Base-by-base conservation (phyloP, 169 alveolate genomes). In the Cryptosporidium parvum region DNA sequence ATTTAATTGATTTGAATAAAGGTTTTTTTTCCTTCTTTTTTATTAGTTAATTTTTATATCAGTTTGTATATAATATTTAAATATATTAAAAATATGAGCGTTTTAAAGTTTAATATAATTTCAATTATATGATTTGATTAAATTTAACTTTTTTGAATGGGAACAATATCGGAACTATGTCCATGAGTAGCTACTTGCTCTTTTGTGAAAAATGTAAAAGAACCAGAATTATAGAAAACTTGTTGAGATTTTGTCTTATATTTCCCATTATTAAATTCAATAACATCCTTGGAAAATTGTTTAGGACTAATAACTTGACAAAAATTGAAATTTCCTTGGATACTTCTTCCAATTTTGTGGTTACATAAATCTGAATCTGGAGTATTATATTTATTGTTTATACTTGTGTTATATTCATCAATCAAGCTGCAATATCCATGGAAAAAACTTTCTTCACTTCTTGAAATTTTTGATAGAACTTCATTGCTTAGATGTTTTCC, bases 311-410 rank as follows among this genome's bases (percentile, higher is more conserved):
- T 35, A 6, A 80, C 65, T 62, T 80, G 89, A 21, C 89, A 80
- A 2, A 80, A 56, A 21, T 42, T 45, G 26, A n/a, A 35, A 29
- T 70, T 42, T 0, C 45, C 44, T 59, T 35, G 69, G 14, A 31
- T 48, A 31, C 35, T 52, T n/a, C 52, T 59, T 45, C 33, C 70
- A 5, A 62, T 62, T 7, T 61, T 45, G 52, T 73, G 86, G 18
- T 59, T 52, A 29, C 89, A 80, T 31, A 80, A 44, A 59, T 80
- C 89, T 1, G 70, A 80, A 39, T 80, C 89, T 21, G 75, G 89
- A 6, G 62, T 21, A 80, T 80, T 65, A n/a, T 58, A 31, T 39
- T 80, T 80, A 16, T 29, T 65, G 62, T 31, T 37, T 18, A 80
- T 61, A 39, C 51, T 59, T 61, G 6, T n/a, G 21, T 80, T 80